phyloP scores from a whole-genome alignment of 2,329 filamentous ascomycete species.

The Neofusicoccum ribis region DNA sequence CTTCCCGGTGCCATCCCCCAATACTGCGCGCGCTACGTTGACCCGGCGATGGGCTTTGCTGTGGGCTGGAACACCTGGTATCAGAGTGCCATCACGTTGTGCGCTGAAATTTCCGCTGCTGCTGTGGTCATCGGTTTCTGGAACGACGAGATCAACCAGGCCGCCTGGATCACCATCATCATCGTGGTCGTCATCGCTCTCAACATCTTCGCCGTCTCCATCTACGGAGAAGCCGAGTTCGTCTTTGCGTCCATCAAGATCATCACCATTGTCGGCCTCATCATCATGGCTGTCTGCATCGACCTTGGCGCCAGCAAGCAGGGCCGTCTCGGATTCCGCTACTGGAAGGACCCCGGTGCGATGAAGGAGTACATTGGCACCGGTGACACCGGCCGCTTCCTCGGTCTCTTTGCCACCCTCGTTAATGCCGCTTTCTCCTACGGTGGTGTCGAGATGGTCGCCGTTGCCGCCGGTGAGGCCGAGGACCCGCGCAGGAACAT shows the following conservation, averaged over 20 bases:
- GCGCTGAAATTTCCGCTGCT: conserved; percentile 45
- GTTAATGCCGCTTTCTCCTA: conserved; percentile 46
- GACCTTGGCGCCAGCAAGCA: conserved; percentile 50
- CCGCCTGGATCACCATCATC: conserved; percentile 23
- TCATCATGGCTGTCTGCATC: conserved; percentile 35
- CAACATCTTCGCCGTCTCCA: conserved; percentile 20
- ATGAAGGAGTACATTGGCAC: conserved; percentile 64
- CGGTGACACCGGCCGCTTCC: conserved; percentile 52
- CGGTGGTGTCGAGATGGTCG: conserved; percentile 38
- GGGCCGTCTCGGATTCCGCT: conserved; percentile 62
- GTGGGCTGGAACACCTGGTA: conserved; percentile 17
- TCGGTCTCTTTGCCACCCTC: conserved; percentile 35
- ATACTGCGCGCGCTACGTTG: conserved; percentile 66
- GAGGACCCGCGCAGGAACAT: conserved; percentile 48
- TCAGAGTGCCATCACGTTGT: conserved; percentile 15
- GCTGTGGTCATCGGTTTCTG: conserved; percentile 44
- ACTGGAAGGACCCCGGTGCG: conserved; percentile 56
- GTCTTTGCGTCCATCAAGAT: conserved; percentile 47
- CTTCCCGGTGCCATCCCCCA: conserved; percentile 73
- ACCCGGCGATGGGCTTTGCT: conserved; percentile 18
- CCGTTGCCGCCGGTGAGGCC: conserved; percentile 38
- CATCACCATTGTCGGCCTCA: conserved; percentile 48
- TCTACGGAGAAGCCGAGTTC: conserved; percentile 48
- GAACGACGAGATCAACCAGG: conserved; percentile 26
- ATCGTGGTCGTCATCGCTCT: conserved; percentile 22